phyloP scores from a whole-genome alignment of 768 basidiomycete genomes.

The Boletus rufocinnamomeus region DNA sequence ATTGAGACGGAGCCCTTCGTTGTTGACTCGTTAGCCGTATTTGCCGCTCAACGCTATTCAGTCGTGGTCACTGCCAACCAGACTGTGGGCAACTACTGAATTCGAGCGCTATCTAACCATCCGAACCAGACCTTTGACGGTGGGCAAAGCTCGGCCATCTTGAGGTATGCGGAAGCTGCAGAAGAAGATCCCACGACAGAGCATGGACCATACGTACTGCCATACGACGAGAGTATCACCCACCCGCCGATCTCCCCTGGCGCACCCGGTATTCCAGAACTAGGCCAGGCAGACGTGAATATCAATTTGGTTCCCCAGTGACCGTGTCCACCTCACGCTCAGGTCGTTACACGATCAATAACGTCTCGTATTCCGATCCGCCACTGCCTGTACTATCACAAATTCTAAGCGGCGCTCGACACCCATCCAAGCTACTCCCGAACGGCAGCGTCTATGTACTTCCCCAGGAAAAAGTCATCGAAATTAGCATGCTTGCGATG shows the following conservation, averaged over 20 bases:
- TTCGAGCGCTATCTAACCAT: conserved; percentile 33
- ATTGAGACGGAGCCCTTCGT: conserved; percentile 38
- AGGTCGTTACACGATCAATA: conserved; percentile 25
- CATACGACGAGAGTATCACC: conserved; percentile 40
- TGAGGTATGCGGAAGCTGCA: no score
- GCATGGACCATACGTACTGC: conserved; percentile 21
- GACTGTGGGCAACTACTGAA: conserved; percentile 10
- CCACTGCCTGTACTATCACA: conserved; percentile 46
- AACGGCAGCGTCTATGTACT: conserved; percentile 44
- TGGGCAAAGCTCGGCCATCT: conserved; percentile 10
- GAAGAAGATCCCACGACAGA: conserved; percentile 2
- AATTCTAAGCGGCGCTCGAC: conserved; percentile 39
- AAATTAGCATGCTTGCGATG: conserved; percentile 39
- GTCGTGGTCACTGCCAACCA: conserved; percentile 26
- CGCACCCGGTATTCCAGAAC: conserved; percentile 36
- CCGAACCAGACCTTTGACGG: conserved; percentile 28
- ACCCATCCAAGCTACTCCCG: conserved; percentile 41
- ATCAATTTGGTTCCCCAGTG: conserved; percentile 30
- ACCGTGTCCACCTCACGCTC: background rate
- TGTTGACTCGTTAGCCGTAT: conserved; percentile 48
- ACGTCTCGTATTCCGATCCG: conserved; percentile 33
- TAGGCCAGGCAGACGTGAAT: conserved; percentile 42
- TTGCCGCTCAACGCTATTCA: conserved; percentile 53
- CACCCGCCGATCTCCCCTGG: conserved; percentile 9
- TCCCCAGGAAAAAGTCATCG: conserved; percentile 45